Conservation (phyloP, 1,284 basidiomycete genomes). For the Cutaneotrichosporon sp. region DNA sequence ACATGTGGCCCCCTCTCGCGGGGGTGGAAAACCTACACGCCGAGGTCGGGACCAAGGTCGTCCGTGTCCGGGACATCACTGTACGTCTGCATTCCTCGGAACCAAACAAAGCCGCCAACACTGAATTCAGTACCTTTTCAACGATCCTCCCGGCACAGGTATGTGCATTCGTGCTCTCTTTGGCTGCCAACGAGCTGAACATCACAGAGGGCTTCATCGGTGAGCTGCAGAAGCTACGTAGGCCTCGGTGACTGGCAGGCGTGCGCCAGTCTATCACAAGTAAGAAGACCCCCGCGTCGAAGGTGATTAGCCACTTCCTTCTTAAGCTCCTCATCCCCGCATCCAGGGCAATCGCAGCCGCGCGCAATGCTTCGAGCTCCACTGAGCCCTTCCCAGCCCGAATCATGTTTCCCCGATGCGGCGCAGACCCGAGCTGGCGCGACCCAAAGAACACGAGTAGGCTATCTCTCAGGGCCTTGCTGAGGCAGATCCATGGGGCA, state of each 20-base stretch:
- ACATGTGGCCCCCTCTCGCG: conserved; percentile 27
- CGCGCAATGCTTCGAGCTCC: too few relatives aligned
- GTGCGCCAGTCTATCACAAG: conserved; percentile 25
- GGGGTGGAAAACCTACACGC: conserved; percentile 20
- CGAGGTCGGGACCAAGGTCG: conserved; percentile 27
- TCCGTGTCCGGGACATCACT: conserved; percentile 32
- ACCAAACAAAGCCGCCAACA: not conserved
- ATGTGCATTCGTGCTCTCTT: conserved; percentile 4
- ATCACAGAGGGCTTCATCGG: conserved; percentile 22
- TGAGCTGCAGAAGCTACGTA: conserved; percentile 7
- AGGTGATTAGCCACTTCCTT: conserved; percentile 29
- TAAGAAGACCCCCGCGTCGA: conserved; percentile 6
- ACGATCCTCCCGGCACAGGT: conserved; percentile 37
- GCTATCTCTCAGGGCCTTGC: not conserved
- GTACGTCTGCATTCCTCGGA: too few relatives aligned
- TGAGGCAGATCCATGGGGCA: conserved; percentile 39
- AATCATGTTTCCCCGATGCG: conserved; percentile 37
- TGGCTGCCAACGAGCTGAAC: not conserved
- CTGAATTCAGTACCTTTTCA: conserved; percentile 35
- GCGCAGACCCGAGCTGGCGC: conserved; percentile 29
- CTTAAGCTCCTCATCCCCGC: conserved; percentile 35
- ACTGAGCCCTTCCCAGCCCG: conserved; percentile 21
- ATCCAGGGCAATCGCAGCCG: conserved; percentile 23
- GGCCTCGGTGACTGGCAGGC: not conserved
- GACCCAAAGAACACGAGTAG: conserved; percentile 34